Percentiles rank a stretch among this genome's conserved stretches.
Conservation (phyloP, 2,329 filamentous ascomycete species). For the Fulvia fulva region DNA sequence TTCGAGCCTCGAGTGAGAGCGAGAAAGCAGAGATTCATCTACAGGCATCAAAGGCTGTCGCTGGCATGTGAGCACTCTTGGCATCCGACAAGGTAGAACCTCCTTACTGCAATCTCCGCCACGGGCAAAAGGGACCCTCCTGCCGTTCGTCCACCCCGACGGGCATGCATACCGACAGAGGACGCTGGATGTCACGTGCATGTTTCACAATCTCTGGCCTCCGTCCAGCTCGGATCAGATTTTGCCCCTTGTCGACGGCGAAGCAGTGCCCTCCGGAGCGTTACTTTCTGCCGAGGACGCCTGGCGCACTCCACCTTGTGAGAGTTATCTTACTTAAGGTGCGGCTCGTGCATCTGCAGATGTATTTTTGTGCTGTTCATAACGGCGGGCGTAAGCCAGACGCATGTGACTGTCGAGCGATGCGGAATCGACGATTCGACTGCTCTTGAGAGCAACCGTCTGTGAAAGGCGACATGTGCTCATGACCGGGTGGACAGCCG, state of each 20-base stretch:
- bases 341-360: not conserved
- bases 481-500: too few species aligned
- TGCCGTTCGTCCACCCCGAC: not conserved
- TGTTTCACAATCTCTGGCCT: not conserved
- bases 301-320: not conserved
- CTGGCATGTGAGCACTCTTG: not conserved
- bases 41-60: not conserved
- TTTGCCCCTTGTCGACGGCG: not conserved
- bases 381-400: not conserved
- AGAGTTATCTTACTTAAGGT: constrained; percentile 1
- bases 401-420: not conserved
- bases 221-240: not conserved
- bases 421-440: not conserved
- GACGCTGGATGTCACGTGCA: not conserved
- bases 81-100: too few species aligned
- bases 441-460: not conserved
- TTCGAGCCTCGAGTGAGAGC: not conserved
- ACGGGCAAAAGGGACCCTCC: not conserved
- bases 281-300: not conserved
- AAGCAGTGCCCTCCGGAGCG: not conserved
- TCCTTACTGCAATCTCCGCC: not conserved
- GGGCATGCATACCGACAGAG: not conserved
- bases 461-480: too few species aligned
- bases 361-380: not conserved
- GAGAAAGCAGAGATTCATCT: not conserved